Conservation (phyloP, 1,139 yeast genomes). For the Arxiozyma telluris region DNA sequence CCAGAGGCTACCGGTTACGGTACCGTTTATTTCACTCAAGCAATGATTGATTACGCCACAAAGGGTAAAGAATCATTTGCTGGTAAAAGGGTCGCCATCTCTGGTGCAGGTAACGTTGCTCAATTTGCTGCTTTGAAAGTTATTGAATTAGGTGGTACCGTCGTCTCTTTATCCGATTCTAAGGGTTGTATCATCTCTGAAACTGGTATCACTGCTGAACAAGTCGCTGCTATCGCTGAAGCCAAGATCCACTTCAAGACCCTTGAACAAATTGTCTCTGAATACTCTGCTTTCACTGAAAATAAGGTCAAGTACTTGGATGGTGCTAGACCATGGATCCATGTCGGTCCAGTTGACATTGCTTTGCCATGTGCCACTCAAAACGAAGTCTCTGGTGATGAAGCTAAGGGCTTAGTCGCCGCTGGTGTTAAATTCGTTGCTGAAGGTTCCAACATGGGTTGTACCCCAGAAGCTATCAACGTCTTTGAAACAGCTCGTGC, state of each 20-base stretch:
- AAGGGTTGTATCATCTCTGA: conserved; percentile 77
- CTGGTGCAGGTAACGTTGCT: conserved; percentile 98
- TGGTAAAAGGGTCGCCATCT: conserved; percentile 91
- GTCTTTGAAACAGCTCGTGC: conserved; percentile 84
- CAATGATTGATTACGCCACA: conserved; percentile 92
- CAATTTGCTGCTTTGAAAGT: conserved; percentile 98
- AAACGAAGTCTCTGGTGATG: conserved; percentile 94
- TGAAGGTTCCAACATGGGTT: conserved; percentile 99
- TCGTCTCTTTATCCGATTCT: conserved; percentile 89
- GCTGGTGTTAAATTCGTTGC: conserved; percentile 91
- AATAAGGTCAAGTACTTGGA: conserved; percentile 65
- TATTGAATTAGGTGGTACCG: conserved; percentile 92
- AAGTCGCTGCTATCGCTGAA: conserved; percentile 65
- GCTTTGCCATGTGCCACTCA: conserved; percentile 98
- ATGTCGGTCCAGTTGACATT: conserved; percentile 85
- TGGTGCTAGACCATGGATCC: conserved; percentile 95
- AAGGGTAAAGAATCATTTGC: conserved; percentile 78
- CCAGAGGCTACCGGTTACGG: conserved; percentile 99
- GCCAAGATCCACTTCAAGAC: conserved; percentile 79
- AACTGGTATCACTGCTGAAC: conserved; percentile 74
- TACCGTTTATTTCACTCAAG: conserved; percentile 90
- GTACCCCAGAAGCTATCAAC: conserved; percentile 92
- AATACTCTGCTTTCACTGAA: conserved; percentile 51
- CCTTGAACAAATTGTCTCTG: conserved; percentile 57
- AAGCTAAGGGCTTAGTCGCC: conserved; percentile 87